A percentile compares a stretch with the other conserved stretches of the same genome.
Evolutionary conservation across 2,329 filamentous ascomycete genomes (phyloP).

Genomic region (Fusarium luffae): DNA sequence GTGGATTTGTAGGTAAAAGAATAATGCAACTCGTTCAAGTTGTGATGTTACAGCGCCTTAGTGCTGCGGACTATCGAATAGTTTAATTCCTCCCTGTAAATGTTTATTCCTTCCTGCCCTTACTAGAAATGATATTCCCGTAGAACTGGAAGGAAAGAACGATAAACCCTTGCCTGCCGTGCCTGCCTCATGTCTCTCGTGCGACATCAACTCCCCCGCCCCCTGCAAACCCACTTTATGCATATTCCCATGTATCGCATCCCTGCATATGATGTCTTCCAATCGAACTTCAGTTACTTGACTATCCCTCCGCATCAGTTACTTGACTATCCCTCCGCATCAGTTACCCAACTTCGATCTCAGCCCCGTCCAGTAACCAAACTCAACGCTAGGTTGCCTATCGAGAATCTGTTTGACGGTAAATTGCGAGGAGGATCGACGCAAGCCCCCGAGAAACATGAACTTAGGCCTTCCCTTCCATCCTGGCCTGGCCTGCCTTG

Average conservation of each 20-base stretch:
- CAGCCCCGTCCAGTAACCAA: constrained; percentile 3
- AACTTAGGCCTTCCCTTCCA: neutral
- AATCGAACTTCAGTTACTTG: neutral
- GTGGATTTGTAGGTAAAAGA: constrained; percentile 4
- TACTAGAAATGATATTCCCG: constrained; percentile 23
- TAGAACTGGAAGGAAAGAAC: constrained; percentile 6
- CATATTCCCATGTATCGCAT: constrained; percentile 35
- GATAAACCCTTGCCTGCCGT: constrained; percentile 26
- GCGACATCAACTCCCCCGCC: constrained; percentile 26
- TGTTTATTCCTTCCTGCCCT: constrained; percentile 7
- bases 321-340: neutral
- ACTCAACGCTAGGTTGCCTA: constrained; percentile 1
- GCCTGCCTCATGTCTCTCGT: constrained; percentile 21
- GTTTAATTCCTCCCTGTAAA: neutral
- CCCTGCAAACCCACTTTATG: constrained; percentile 39
- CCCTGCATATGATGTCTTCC: constrained; percentile 18
- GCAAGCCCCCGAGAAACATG: constrained; percentile 7
- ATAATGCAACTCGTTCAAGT: neutral
- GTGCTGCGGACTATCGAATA: neutral
- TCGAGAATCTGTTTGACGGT: constrained; percentile 13
- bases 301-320: constrained; percentile 5
- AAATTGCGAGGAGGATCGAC: constrained; percentile 35
- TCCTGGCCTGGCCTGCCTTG: constrained; percentile 1
- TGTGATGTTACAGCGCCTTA: neutral
- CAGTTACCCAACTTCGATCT: constrained; percentile 15